Evolutionary conservation across 2,329 filamentous ascomycete species (phyloP), one percentile per base, ranked within the genome.

Genomic region (Apiospora kogelbergensis): DNA sequence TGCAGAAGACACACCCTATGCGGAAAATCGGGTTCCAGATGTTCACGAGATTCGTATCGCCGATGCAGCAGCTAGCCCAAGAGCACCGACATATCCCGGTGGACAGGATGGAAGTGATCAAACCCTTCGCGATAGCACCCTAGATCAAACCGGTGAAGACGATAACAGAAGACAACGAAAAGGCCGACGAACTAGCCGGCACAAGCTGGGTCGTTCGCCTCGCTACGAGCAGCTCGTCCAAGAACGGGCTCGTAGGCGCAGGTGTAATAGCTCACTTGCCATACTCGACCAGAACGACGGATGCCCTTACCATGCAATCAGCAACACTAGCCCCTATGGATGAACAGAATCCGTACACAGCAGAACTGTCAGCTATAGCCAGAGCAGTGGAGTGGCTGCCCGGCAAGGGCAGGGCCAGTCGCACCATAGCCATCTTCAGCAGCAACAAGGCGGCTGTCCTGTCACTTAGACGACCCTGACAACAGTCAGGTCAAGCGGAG

Each of bases 1-100:
- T 74, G 40, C 69, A 69, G 20, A 57, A 67, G 42, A 72, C 69
- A 7, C 65, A 75, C 53, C 73, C 73, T 26, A 70, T 74, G 60
- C 57, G 46, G 65, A 69, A 53, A 65, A 60, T 40, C 17, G 46
- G 45, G 11, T 67, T 68, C 65, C 42, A 53, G 63, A 67, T 67
- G 22, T 68, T 67, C 20, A 44, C 60, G 17, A 48, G 70, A 57
- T 72, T 71, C 26, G n/a, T 45, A 3, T 72, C 68, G 63, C 69
- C 69, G 46, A 26, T 72, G 6, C 66, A 72, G 41, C 68, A 70
- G 64, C 71, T 72, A 37, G 67, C 70, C 40, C 37, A 26, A 42
- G 66, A 63, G 22, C 20, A 46, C 11, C 53, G 68, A n/a, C 65
- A 63, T 53, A 26, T 68, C 53, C 67, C 64, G 68, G 60, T 67